Base-by-base conservation (phyloP, 2,329 filamentous ascomycete species). In the Pseudocercospora macadamiae region DNA sequence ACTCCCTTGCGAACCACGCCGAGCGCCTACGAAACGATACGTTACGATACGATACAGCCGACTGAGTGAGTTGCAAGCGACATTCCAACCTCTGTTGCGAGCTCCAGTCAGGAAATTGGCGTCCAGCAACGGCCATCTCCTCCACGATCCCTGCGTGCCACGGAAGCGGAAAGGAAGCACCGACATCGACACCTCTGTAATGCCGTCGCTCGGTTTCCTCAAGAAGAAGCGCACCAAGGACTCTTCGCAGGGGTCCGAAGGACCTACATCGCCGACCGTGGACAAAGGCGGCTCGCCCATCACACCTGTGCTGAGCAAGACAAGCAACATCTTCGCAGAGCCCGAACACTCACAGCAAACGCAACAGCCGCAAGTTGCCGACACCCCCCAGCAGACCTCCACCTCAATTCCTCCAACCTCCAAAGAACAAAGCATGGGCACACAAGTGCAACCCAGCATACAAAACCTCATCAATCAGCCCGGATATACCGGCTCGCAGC, bases 221-320 rank as follows among this genome's bases (percentile, higher is more conserved):
- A 97, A 97, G 86, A 97, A 96, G 86, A 96, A 96, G 85, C 89
- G 92, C 86, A 96, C 92, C 80, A 96, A 92, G 86, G 92, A 97
- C 82, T 89, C 87, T 70, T 61, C 68, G 57, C 76, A 79, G 68
- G 79, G 81, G 65, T 77, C 76, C 74, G 61, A 64, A 87, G 75
- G 76, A 74, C 87, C 90, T 75, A 83, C 83, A 69, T 86, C 87
- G 72, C 82, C 86, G 71, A 82, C 82, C 66, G 89, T 62, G 32
- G 64, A 64, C 55, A 64, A 63, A 45, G 61, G 56, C 59, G 63
- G 62, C 57, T 68, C 69, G 54, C 68, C 70, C 16, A 63, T 79
- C 79, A 55, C 79, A 79, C 63, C 83, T 77, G 75, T 78, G 77
- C 61, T 84, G 83, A 74, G 63, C 63, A 71, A 72, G 58, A 61